Evolutionary conservation across 1,284 basidiomycete species (phyloP), one percentile per base, ranked within the genome.

Genomic region (Athelia psychrophila): DNA sequence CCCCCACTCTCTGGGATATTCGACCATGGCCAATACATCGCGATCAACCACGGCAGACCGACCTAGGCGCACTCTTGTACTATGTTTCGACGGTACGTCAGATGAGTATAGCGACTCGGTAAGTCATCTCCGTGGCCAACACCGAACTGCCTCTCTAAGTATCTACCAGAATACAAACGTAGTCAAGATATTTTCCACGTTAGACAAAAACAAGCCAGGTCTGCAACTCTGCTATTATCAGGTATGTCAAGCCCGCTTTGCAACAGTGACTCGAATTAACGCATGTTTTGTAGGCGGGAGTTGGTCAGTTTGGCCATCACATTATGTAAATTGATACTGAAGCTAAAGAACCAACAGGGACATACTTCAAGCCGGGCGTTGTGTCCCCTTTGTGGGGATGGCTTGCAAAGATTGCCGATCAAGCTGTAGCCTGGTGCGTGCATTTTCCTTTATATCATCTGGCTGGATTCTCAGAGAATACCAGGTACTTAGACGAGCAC

Each of bases 221-320:
- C 16, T 79, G 33, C 88, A 90, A 57, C 56, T 86, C 16, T 75
- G 76, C 52, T 89, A 88, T 60, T 90, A 90, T 57, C 88, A 89
- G 64, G 84, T 81, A 50, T 40, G 63, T 54, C 44, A 42, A 42
- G 8, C 16, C n/a, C 23, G 20, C 22, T 23, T 42, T 42, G 40
- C 18, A 23, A 42, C 33, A n/a, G 33, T 12, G n/a, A n/a, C n/a
- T n/a, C n/a, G 33, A 42, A 5, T 18, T 6, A 42, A 19, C 16
- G 22, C 18, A 10, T 18, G 5, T 42, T 16, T 23, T 18, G 40
- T 16, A 45, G n/a, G 44, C 16, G 12, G 16, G 33, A 51, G 32
- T 44, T 22, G 18, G 0, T 36, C 9, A 13, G 13, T 23, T 20
- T 12, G 15, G 16, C 30, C 18, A 32, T 32, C 23, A 8, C 32